Evolutionary conservation across 108 stramenopile genomes (phyloP), one percentile per base, ranked within the genome.

Genomic region (Mayamaea pseudoterrestris): DNA sequence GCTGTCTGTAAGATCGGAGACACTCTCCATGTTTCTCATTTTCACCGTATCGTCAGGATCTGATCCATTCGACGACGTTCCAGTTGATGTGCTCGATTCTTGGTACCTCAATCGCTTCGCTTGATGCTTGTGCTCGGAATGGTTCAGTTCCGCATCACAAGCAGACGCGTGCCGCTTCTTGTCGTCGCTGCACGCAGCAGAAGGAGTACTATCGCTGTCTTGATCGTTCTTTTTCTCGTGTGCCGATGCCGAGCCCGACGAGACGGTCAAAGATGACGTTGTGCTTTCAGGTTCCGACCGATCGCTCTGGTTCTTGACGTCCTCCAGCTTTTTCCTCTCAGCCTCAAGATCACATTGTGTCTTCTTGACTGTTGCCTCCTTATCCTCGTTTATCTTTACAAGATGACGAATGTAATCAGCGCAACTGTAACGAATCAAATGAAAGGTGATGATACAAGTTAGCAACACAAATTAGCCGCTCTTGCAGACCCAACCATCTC

Each of bases 1-100:
- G 57, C 73, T 76, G 51, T 76, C 75, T 25, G 82, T 77, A 44
- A 83, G 60, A 30, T 83, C 81, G 9, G 81, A 83, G 8, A 83
- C 59, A 47, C 61, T 75, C 20, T 54, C 60, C 27, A 58, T 58
- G 25, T 57, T 57, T 48, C 78, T n/a, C n/a, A n/a, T n/a, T n/a
- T n/a, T n/a, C n/a, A n/a, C n/a, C n/a, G n/a, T n/a, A n/a, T n/a
- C n/a, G n/a, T n/a, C n/a, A n/a, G n/a, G n/a, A n/a, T n/a, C n/a
- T n/a, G n/a, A n/a, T n/a, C n/a, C n/a, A n/a, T n/a, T n/a, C n/a
- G n/a, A n/a, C n/a, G n/a, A n/a, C n/a, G n/a, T n/a, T n/a, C n/a
- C n/a, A n/a, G n/a, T n/a, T n/a, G n/a, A n/a, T n/a, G n/a, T n/a
- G n/a, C n/a, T n/a, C n/a, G n/a, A n/a, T n/a, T n/a, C n/a, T n/a